phyloP scores from a whole-genome alignment of 352 stramenopile genomes.

The Plasmopara viticola region DNA sequence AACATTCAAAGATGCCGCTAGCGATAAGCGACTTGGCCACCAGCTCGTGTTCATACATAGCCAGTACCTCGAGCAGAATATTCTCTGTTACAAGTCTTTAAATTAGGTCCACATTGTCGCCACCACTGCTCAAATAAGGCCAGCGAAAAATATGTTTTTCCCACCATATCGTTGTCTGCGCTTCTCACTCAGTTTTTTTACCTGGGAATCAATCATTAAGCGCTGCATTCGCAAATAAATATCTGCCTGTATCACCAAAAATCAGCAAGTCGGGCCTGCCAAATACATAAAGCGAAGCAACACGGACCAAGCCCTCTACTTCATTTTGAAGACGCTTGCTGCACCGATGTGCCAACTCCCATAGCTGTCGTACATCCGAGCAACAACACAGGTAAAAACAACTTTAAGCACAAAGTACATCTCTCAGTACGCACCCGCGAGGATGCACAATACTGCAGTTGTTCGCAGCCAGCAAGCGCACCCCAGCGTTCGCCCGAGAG shows the following conservation, averaged over 20 bases:
- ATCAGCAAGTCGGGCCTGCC: neutral
- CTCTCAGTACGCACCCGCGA: slow-evolving; percentile 30
- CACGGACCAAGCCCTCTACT: slow-evolving; percentile 40
- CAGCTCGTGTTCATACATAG: slow-evolving; percentile 77
- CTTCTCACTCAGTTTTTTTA: slow-evolving; percentile 22
- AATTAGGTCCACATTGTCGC: slow-evolving; percentile 7
- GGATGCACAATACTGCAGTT: slow-evolving; percentile 42
- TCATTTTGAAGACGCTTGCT: slow-evolving; percentile 46
- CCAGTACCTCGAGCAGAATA: slow-evolving; percentile 54
- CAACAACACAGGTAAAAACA: neutral
- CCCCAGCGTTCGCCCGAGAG: slow-evolving; percentile 62
- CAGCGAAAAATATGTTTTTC: neutral
- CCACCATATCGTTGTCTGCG: slow-evolving; percentile 44
- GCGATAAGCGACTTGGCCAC: slow-evolving; percentile 73
- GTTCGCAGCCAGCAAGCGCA: slow-evolving; percentile 34
- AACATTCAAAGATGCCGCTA: slow-evolving; percentile 60
- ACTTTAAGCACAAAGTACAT: neutral
- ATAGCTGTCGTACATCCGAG: slow-evolving; percentile 29
- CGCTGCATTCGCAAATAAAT: slow-evolving; percentile 43
- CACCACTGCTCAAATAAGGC: neutral
- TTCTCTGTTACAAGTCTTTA: slow-evolving; percentile 25
- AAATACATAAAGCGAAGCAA: neutral
- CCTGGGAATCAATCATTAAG: slow-evolving; percentile 24
- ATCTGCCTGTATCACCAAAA: slow-evolving; percentile 16
- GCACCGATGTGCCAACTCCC: slow-evolving; percentile 65